Percentiles rank a stretch among this genome's conserved stretches.
phyloP scores from a whole-genome alignment of 371 early-diverging fungal genomes.

The Circinella minor region DNA sequence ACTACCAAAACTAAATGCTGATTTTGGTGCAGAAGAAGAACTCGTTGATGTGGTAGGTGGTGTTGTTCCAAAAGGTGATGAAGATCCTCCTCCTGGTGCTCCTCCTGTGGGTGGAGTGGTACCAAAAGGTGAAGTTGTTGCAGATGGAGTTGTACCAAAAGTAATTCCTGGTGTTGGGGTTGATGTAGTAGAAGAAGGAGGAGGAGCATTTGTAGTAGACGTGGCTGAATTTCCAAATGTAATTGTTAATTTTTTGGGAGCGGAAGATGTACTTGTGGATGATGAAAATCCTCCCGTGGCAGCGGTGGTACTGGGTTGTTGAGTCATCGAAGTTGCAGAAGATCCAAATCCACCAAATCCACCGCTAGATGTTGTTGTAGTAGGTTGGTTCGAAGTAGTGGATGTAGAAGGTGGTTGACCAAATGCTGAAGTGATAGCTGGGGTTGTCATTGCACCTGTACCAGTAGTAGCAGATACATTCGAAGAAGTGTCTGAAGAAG shows the following conservation, averaged over 20 bases:
- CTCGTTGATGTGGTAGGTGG: not conserved
- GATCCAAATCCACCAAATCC: not conserved
- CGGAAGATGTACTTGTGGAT: not conserved
- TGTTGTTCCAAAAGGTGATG: conserved; percentile 11
- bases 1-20: conserved; percentile 9
- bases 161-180: conserved; percentile 5
- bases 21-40: conserved; percentile 7
- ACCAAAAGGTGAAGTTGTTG: not conserved
- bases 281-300: not conserved
- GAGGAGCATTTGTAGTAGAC: not conserved
- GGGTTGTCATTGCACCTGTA: not conserved
- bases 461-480: not conserved
- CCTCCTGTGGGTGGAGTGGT: not conserved
- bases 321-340: not conserved
- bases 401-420: conserved; percentile 1
- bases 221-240: not conserved
- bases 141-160: conserved; percentile 12
- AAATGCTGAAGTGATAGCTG: not conserved
- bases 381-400: not conserved
- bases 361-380: not conserved
- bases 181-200: not conserved
- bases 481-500: not conserved
- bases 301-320: not conserved
- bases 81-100: not conserved
- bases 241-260: not conserved